phyloP scores from a whole-genome alignment of 192 early-diverging fungal species.

The Umbelopsis isabellina region DNA sequence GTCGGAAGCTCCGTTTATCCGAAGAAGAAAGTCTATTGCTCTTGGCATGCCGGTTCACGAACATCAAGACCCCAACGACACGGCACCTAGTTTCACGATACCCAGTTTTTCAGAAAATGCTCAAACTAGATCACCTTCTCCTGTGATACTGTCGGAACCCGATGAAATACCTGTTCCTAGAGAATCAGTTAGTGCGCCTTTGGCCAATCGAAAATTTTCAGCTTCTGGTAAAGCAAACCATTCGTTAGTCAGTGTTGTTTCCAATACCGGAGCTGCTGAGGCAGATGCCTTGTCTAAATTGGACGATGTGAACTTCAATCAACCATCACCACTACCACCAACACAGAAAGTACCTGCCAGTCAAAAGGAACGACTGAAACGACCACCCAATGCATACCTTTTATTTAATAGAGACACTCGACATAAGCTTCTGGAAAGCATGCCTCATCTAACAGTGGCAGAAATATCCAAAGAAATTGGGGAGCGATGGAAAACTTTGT shows the following conservation, averaged over 20 bases:
- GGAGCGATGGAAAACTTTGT: constrained; percentile 53
- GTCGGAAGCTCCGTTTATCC: constrained; percentile 1
- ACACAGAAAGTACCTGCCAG: background rate
- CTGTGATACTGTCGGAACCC: background rate
- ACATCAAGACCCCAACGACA: background rate
- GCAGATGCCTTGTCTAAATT: constrained; percentile 1
- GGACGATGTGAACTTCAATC: constrained; percentile 20
- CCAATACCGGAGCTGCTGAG: constrained; percentile 13
- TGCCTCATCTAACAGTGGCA: constrained; percentile 60
- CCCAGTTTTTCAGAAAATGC: constrained; percentile 8
- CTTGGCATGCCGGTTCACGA: background rate
- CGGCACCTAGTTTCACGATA: constrained; percentile 11
- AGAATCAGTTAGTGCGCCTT: constrained; percentile 8
- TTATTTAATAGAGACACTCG: constrained; percentile 66
- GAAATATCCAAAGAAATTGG: constrained; percentile 62
- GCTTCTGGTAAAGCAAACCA: constrained; percentile 21
- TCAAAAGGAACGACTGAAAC: constrained; percentile 46
- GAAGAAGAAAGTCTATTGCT: constrained; percentile 12
- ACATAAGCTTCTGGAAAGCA: constrained; percentile 52
- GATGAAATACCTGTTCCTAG: background rate
- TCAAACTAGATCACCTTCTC: constrained; percentile 13
- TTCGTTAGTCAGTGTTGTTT: constrained; percentile 12
- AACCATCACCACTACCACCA: background rate
- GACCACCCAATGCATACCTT: constrained; percentile 63
- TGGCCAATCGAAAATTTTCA: constrained; percentile 18